Evolutionary conservation across 1,284 basidiomycete species (phyloP).

Genomic region (Cryptococcus maquisensis): DNA sequence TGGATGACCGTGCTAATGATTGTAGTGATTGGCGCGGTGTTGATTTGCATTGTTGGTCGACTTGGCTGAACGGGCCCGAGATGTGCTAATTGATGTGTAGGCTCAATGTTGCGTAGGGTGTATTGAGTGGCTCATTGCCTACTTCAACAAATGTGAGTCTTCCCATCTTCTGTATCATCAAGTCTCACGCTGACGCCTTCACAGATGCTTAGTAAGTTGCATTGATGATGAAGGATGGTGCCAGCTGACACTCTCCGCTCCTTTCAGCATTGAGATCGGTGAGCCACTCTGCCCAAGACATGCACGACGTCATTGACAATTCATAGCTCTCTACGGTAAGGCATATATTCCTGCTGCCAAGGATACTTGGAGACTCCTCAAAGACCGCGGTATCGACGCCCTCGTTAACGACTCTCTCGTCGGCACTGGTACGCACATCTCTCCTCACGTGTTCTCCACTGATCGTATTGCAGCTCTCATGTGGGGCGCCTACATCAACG

Average conservation of each 20-base stretch:
- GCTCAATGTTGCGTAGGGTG: constrained; percentile 75
- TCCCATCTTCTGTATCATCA: not conserved
- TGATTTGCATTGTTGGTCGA: not conserved
- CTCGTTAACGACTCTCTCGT: constrained; percentile 81
- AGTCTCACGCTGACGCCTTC: not conserved
- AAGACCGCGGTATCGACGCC: constrained; percentile 77
- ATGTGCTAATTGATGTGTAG: constrained; percentile 30
- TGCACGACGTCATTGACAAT: not conserved
- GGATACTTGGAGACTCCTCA: constrained; percentile 83
- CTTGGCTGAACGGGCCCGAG: not conserved
- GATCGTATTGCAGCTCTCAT: constrained; percentile 21
- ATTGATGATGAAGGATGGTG: not conserved
- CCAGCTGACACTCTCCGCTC: constrained; percentile 42
- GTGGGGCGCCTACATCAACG: constrained; percentile 70
- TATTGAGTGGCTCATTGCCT: constrained; percentile 66
- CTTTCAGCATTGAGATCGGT: constrained; percentile 61
- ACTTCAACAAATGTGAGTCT: constrained; percentile 66
- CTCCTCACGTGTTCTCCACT: not conserved
- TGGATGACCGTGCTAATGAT: not conserved
- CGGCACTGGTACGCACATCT: constrained; percentile 53
- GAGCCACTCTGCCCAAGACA: constrained; percentile 5
- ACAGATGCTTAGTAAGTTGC: constrained; percentile 33
- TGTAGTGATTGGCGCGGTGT: not conserved
- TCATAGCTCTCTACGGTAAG: constrained; percentile 75
- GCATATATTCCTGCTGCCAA: constrained; percentile 79